Percentiles rank a stretch among this genome's conserved stretches.
These are phyloP conservation scores for Dendrocalamus latiflorus DNA, from an alignment of 202 grass and related monocot genomes.

Conservation along the genomic window DNA sequence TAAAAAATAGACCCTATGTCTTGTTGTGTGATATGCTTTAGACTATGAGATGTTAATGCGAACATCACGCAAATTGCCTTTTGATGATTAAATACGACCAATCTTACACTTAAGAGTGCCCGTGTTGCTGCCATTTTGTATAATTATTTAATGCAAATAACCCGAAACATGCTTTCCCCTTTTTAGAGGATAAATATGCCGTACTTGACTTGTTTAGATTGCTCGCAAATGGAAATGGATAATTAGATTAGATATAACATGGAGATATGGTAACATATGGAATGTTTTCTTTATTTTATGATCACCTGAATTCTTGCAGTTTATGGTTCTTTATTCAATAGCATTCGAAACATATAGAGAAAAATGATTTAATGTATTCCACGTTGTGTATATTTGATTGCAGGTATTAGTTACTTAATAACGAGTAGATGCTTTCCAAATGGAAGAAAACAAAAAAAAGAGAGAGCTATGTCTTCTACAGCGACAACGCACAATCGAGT, in stretches of 20 bases:
- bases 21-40: not conserved
- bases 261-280: not conserved
- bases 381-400: not conserved
- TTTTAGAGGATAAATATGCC: not conserved
- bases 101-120: not conserved
- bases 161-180: not conserved
- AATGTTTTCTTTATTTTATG: not conserved
- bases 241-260: not conserved
- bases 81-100: not conserved
- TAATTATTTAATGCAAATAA: not conserved
- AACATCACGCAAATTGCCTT: not conserved
- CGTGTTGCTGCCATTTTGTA: not conserved
- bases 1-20: not conserved
- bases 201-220: not conserved
- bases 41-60: not conserved
- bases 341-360: not conserved
- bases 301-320: not conserved
- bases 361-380: not conserved
- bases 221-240: not conserved
- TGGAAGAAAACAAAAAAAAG: not conserved
- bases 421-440: not conserved
- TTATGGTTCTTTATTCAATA: not conserved
- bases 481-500: not conserved
- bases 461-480: too few relatives aligned
- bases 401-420: not conserved